phyloP scores from a whole-genome alignment of 768 basidiomycete species.

The Lyophyllum shimeji region DNA sequence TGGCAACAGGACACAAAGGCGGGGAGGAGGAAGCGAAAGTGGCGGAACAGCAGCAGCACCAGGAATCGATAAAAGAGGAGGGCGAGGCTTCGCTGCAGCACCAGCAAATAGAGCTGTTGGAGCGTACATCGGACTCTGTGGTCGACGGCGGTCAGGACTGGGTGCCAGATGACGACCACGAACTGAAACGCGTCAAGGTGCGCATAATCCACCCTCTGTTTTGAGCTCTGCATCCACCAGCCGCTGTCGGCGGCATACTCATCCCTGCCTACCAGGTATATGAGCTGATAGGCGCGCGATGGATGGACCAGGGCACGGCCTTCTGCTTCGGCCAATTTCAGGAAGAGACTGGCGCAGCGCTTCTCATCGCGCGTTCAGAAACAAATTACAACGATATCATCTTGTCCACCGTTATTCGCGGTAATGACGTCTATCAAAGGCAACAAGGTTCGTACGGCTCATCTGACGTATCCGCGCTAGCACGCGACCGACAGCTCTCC shows the following conservation, averaged over 20 bases:
- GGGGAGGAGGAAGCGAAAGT: conserved; percentile 19
- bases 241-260: conserved; percentile 3
- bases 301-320: conserved; percentile 97
- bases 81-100: conserved; percentile 32
- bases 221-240: not conserved
- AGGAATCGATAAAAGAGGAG: conserved; percentile 34
- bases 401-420: conserved; percentile 77
- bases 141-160: conserved; percentile 63
- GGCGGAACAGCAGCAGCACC: conserved; percentile 12
- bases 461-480: conserved; percentile 4
- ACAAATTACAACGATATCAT: conserved; percentile 69
- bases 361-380: conserved; percentile 84
- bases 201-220: conserved; percentile 7
- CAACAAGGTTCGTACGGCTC: conserved; percentile 58
- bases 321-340: conserved; percentile 91
- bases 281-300: conserved; percentile 85
- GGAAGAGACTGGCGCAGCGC: conserved; percentile 72
- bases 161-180: conserved; percentile 64
- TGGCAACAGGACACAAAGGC: conserved; percentile 15
- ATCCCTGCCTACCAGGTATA: conserved; percentile 67
- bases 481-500: conserved; percentile 1
- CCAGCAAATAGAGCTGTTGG: conserved; percentile 46
- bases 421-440: conserved; percentile 82
- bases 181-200: conserved; percentile 86
- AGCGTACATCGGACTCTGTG: conserved; percentile 39